phyloP scores from a whole-genome alignment of 2,329 filamentous ascomycete genomes.

The Hypoxylon sp. region DNA sequence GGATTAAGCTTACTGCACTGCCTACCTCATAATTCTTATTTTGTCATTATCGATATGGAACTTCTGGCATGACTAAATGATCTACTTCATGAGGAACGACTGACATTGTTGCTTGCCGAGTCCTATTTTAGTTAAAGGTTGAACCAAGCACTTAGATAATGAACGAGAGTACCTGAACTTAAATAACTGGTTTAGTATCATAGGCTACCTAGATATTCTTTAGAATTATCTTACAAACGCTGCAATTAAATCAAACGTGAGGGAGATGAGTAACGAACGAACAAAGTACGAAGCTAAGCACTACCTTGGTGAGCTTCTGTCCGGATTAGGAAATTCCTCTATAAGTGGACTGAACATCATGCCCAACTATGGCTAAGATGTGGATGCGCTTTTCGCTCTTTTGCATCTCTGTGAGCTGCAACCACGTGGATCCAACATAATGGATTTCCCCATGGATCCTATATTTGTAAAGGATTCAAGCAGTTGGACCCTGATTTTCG shows the following conservation, averaged over 20 bases:
- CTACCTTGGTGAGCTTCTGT: conserved; percentile 1
- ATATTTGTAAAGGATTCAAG: not conserved
- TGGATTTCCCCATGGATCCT: conserved; percentile 20
- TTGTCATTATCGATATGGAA: conserved; percentile 14
- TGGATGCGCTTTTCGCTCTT: conserved; percentile 14
- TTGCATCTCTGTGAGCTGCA: conserved; percentile 3
- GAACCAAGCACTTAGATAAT: not conserved
- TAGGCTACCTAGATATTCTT: not conserved
- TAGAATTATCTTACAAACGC: not conserved
- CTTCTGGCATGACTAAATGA: conserved; percentile 1
- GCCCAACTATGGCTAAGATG: conserved; percentile 12
- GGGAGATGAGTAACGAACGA: not conserved
- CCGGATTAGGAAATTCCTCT: conserved; percentile 6
- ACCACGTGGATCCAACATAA: conserved; percentile 17
- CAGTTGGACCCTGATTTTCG: conserved; percentile 12
- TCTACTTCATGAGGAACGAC: not conserved
- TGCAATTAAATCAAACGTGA: not conserved
- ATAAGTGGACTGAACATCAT: conserved; percentile 14
- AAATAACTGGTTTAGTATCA: not conserved
- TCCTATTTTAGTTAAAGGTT: not conserved
- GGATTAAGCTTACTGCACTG: conserved; percentile 13
- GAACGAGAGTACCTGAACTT: not conserved
- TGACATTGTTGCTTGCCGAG: not conserved
- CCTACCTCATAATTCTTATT: conserved; percentile 5
- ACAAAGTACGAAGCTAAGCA: not conserved